Conservation (phyloP, 345 rosid species). For the Dipteronia dyeriana region DNA sequence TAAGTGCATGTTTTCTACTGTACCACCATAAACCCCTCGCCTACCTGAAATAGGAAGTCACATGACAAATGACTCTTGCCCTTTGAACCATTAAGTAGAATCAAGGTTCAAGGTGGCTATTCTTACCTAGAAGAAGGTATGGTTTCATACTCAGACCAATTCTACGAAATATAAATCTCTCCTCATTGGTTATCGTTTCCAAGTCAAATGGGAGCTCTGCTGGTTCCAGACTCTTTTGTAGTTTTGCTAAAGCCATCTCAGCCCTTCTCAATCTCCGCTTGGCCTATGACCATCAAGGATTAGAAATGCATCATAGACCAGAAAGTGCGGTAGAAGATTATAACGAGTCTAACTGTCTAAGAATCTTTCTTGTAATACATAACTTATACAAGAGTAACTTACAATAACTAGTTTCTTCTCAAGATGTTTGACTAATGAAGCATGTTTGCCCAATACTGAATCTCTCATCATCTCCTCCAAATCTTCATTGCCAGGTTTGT, state of each 20-base stretch:
- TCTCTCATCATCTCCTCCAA: conserved; percentile 67
- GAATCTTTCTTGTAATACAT: conserved; percentile 4
- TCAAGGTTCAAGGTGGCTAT: conserved; percentile 22
- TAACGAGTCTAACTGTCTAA: not conserved
- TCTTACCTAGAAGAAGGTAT: conserved; percentile 77
- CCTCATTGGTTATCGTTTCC: conserved; percentile 81
- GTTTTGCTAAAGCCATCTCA: conserved; percentile 67
- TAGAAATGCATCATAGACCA: conserved; percentile 12
- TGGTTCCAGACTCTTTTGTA: conserved; percentile 71
- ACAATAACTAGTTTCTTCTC: conserved; percentile 66
- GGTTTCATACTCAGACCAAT: conserved; percentile 93
- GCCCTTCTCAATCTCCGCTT: conserved; percentile 66
- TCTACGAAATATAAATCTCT: conserved; percentile 78
- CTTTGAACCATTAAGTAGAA: conserved; percentile 7
- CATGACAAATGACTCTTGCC: conserved; percentile 5
- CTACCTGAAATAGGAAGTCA: conserved; percentile 53
- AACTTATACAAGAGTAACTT: conserved; percentile 33
- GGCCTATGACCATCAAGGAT: conserved; percentile 48
- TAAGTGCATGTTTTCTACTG: conserved; percentile 88
- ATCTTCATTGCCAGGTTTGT: conserved; percentile 51
- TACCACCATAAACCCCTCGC: conserved; percentile 80
- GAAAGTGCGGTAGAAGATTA: conserved; percentile 2
- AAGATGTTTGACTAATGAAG: conserved; percentile 61
- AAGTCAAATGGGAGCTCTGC: conserved; percentile 77
- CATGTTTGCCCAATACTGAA: conserved; percentile 47